Evolutionary conservation across 140 eudicot species (phyloP).

Genomic region (Oenanthe javanica): DNA sequence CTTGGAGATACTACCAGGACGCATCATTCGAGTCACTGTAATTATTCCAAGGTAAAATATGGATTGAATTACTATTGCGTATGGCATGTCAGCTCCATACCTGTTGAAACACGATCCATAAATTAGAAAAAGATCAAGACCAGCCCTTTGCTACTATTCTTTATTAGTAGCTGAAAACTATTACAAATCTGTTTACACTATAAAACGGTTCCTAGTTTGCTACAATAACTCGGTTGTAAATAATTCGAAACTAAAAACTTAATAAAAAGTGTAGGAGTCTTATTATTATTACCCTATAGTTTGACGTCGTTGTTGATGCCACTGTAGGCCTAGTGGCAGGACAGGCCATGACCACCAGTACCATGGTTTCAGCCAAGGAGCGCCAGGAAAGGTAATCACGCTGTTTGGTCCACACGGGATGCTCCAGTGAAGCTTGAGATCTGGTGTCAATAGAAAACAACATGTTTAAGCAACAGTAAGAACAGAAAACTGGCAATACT

Average conservation of each 20-base stretch:
- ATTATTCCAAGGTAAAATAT: constrained; percentile 58
- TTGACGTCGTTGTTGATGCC: constrained; percentile 79
- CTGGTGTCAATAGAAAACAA: constrained; percentile 22
- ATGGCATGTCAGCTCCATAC: constrained; percentile 61
- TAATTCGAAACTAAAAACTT: background rate
- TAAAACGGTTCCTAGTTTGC: background rate
- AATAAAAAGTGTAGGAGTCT: background rate
- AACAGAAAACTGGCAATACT: no score
- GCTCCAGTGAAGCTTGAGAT: constrained; percentile 82
- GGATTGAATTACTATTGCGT: constrained; percentile 37
- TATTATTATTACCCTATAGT: constrained; percentile 66
- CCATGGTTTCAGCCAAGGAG: constrained; percentile 95
- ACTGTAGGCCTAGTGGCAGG: constrained; percentile 79
- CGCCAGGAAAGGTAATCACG: constrained; percentile 92
- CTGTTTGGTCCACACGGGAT: constrained; percentile 96
- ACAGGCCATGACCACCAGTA: constrained; percentile 99
- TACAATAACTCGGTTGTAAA: background rate
- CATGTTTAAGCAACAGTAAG: background rate
- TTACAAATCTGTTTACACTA: background rate
- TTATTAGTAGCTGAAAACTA: background rate
- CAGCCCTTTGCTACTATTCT: background rate
- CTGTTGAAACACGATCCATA: constrained; percentile 24
- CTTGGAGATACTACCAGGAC: constrained; percentile 51
- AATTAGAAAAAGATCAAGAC: background rate
- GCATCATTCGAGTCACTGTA: constrained; percentile 46